Conservation (phyloP, 1,284 basidiomycete species). For the Leccinum pachyderme region DNA sequence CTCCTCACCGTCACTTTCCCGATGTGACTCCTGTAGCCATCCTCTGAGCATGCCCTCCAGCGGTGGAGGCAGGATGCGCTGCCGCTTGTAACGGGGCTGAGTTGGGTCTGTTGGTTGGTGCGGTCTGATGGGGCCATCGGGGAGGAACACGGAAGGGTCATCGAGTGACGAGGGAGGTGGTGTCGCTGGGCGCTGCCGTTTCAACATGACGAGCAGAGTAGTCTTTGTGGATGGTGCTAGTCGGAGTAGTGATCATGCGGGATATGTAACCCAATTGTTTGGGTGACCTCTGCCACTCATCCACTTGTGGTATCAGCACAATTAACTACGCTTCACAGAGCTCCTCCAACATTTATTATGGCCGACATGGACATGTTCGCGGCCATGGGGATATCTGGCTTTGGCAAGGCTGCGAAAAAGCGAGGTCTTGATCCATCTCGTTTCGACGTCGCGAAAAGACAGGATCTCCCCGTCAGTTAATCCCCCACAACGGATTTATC, state of each 20-base stretch:
- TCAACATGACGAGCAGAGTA: constrained; percentile 51
- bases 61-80: constrained; percentile 45
- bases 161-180: constrained; percentile 45
- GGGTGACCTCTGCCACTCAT: constrained; percentile 21
- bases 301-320: background rate
- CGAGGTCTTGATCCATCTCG: constrained; percentile 63
- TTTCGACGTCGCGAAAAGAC: constrained; percentile 74
- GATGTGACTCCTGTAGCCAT: constrained; percentile 33
- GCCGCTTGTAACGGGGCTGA: constrained; percentile 39
- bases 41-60: constrained; percentile 45
- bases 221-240: constrained; percentile 11
- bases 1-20: constrained; percentile 37
- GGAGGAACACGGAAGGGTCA: constrained; percentile 32
- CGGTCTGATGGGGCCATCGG: constrained; percentile 26
- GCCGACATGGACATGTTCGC: constrained; percentile 66
- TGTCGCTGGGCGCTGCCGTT: constrained; percentile 58
- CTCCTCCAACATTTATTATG: constrained; percentile 40
- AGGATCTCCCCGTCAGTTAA: constrained; percentile 37
- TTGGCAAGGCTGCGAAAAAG: constrained; percentile 69
- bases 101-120: constrained; percentile 17
- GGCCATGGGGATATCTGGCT: constrained; percentile 78
- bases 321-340: background rate
- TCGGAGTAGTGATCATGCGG: constrained; percentile 9
- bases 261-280: background rate
- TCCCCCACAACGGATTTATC: constrained; percentile 1